Percentiles rank a stretch among this genome's conserved stretches.
Evolutionary conservation across 192 early-diverging fungal species (phyloP).

Genomic region (Chytriomyces sp.): DNA sequence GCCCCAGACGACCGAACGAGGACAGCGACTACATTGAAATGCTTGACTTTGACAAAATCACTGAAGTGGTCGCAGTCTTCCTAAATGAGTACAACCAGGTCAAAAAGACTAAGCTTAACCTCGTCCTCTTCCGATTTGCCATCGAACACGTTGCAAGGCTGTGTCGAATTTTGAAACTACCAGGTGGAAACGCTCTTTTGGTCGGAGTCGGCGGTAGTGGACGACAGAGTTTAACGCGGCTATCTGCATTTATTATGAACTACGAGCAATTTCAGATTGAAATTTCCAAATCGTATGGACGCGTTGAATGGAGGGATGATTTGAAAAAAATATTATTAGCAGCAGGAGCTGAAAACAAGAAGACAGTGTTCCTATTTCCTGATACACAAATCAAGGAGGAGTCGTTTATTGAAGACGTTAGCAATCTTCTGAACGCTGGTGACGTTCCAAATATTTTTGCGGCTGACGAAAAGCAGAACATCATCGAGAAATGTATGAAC

Average conservation of each 20-base stretch:
- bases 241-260: conserved; percentile 59
- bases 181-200: conserved; percentile 63
- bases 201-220: conserved; percentile 68
- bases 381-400: conserved; percentile 68
- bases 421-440: conserved; percentile 57
- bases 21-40: conserved; percentile 58
- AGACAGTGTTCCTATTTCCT: conserved; percentile 63
- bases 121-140: conserved; percentile 66
- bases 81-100: conserved; percentile 63
- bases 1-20: conserved; percentile 31
- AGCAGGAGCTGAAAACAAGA: conserved; percentile 58
- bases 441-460: conserved; percentile 67
- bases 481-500: conserved; percentile 51
- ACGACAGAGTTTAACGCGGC: conserved; percentile 54
- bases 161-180: conserved; percentile 60
- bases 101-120: conserved; percentile 62
- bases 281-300: conserved; percentile 60
- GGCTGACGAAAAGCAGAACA: conserved; percentile 58
- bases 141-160: conserved; percentile 64
- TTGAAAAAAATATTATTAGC: conserved; percentile 58
- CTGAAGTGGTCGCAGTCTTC: conserved; percentile 44
- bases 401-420: conserved; percentile 66
- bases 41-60: conserved; percentile 54
- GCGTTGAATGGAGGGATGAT: conserved; percentile 64
- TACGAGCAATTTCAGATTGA: conserved; percentile 67